These are phyloP conservation scores for Fusarium oxysporum DNA, from an alignment of 2,329 filamentous ascomycete species.

Conservation along the genomic window DNA sequence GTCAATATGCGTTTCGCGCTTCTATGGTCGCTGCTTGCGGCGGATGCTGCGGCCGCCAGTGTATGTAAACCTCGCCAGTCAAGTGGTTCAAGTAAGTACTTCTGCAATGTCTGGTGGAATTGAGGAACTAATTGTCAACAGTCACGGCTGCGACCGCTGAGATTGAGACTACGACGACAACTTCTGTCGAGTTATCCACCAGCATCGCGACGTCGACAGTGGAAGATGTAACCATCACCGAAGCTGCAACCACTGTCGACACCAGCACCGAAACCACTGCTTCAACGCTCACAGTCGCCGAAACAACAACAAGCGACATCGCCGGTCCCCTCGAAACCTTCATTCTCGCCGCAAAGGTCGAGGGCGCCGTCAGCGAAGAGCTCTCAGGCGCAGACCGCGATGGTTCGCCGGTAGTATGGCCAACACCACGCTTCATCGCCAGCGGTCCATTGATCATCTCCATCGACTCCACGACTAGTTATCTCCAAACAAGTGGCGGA, in stretches of 20 bases:
- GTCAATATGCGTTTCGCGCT: neutral
- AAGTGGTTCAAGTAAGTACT: neutral
- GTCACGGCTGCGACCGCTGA: neutral
- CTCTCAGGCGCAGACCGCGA: neutral
- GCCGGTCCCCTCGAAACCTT: neutral
- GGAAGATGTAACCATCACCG: neutral
- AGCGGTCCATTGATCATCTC: neutral
- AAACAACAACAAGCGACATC: neutral
- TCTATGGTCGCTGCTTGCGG: neutral
- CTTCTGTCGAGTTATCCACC: neutral
- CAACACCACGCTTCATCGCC: neutral
- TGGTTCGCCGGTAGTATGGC: fast-evolving
- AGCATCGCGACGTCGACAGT: fast-evolving
- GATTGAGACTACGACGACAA: neutral
- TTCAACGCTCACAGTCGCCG: neutral
- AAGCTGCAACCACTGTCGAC: no score
- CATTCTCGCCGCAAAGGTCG: neutral
- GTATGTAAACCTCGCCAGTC: neutral
- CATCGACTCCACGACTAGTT: neutral
- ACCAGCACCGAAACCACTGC: neutral
- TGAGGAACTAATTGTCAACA: neutral
- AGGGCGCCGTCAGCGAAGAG: neutral
- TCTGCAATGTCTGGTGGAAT: fast-evolving
- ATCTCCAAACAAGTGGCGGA: neutral
- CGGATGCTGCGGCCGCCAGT: neutral